Evolutionary conservation across 805 yeast genomes (phyloP), one percentile per base, ranked within the genome.

Genomic region (Wickerhamomyces ciferrii): DNA sequence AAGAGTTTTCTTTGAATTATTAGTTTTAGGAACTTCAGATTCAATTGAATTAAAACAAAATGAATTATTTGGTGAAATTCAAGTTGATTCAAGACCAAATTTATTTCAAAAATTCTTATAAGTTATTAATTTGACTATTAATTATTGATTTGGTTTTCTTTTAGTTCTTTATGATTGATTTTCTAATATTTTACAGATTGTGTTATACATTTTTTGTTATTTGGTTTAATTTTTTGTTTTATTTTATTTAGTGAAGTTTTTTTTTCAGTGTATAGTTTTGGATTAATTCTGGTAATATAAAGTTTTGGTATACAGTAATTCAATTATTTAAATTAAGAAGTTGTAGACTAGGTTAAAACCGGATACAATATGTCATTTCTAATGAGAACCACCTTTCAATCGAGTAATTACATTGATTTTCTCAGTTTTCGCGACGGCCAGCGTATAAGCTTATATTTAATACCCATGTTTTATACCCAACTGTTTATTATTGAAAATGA

Each of bases 11-110:
- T 90, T 89, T 57, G 96, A 90, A 61, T 62, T 90, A 60, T 70
- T 90, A 54, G 92, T 89, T 4, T 70, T 90, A 47, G 95, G 95
- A 2, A 83, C 94, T 6, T 72, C 80, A 40, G 90, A 84, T 54
- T 83, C 92, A 45, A 68, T 90, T 41, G 68, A 70, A 15, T 63
- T 89, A 38, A 65, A 77, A 34, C 96, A 88, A 66, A 70, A 72
- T 8, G 69, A 68, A 36, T 55, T 84, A 19, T 87, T 82, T 52
- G 84, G 83, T 5, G 78, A 75, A 35, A 81, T 88, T 47, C 54
- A 52, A n/a, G 72, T 87, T 34, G 60, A 64, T 19, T 67, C 78
- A 11, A 78, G 71, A 54, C 72, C 74, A 42, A 58, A 65, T 7
- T 49, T 72, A 37, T 67, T 60, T 49, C 60, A 56, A 41, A 61